phyloP scores from a whole-genome alignment of 805 yeast species.

The Nakazawaea sp. region DNA sequence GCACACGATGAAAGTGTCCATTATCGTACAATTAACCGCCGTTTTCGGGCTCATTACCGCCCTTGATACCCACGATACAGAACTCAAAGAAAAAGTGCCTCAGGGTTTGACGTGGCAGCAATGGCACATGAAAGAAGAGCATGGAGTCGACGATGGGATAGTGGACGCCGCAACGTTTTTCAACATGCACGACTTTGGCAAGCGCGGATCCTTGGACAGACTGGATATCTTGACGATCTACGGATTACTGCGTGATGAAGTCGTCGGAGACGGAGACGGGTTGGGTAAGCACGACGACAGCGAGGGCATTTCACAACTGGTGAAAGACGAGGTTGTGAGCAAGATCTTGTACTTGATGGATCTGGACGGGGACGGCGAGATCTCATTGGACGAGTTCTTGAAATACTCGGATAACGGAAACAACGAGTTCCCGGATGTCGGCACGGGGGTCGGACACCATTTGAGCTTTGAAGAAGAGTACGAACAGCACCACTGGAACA shows the following conservation, averaged over 20 bases:
- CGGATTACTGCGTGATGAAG: constrained; percentile 66
- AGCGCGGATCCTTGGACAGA: constrained; percentile 47
- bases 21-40: background rate
- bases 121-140: constrained; percentile 92
- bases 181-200: constrained; percentile 66
- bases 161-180: constrained; percentile 68
- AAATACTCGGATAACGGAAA: constrained; percentile 47
- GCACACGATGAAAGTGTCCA: background rate
- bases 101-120: constrained; percentile 62
- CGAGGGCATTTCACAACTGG: constrained; percentile 48
- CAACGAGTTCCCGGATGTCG: constrained; percentile 81
- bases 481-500: constrained; percentile 91
- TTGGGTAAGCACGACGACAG: constrained; percentile 73
- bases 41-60: background rate
- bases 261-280: constrained; percentile 87
- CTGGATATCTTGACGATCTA: constrained; percentile 72
- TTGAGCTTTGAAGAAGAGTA: constrained; percentile 90
- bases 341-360: constrained; percentile 58
- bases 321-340: constrained; percentile 46
- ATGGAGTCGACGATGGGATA: constrained; percentile 56
- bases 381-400: constrained; percentile 66
- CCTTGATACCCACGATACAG: constrained; percentile 3
- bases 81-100: constrained; percentile 40
- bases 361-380: constrained; percentile 54
- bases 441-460: constrained; percentile 92